Evolutionary conservation across 2,329 filamentous ascomycete genomes (phyloP).

Genomic region (Alternaria consortialis): DNA sequence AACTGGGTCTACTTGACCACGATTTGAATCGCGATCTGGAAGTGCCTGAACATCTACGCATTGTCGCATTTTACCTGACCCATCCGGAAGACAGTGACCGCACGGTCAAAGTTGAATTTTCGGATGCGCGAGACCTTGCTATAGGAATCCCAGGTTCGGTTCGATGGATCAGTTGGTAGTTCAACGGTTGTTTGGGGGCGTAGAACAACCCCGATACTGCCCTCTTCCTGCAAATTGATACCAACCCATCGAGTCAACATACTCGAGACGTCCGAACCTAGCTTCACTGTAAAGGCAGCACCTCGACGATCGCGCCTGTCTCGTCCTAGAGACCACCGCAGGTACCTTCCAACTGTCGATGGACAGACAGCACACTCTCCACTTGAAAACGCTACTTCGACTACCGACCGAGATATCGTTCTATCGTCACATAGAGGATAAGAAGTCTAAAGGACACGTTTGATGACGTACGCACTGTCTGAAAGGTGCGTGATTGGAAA

Average conservation of each 20-base stretch:
- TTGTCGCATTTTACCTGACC: constrained; percentile 30
- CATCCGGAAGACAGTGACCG: constrained; percentile 28
- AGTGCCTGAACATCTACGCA: constrained; percentile 32
- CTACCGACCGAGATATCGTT: not conserved
- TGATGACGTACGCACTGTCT: not conserved
- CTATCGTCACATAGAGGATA: not conserved
- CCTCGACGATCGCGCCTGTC: not conserved
- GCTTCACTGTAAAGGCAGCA: not conserved
- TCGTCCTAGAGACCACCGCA: not conserved
- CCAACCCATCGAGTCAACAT: not conserved
- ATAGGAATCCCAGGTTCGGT: constrained; percentile 24
- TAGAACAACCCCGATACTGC: not conserved
- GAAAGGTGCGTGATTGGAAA: not conserved
- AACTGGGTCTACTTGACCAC: constrained; percentile 6
- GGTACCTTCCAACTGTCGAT: not conserved
- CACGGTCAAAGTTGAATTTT: constrained; percentile 30
- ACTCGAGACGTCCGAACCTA: not conserved
- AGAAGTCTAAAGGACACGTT: not conserved
- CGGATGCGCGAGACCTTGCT: constrained; percentile 28
- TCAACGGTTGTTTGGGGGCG: not conserved
- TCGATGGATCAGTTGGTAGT: constrained; percentile 20
- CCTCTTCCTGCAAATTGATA: not conserved
- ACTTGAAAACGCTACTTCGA: not conserved
- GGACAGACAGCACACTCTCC: not conserved
- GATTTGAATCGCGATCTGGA: constrained; percentile 21